Evolutionary conservation across 1,139 yeast species (phyloP).

Genomic region (Pneumocystis carinii): DNA sequence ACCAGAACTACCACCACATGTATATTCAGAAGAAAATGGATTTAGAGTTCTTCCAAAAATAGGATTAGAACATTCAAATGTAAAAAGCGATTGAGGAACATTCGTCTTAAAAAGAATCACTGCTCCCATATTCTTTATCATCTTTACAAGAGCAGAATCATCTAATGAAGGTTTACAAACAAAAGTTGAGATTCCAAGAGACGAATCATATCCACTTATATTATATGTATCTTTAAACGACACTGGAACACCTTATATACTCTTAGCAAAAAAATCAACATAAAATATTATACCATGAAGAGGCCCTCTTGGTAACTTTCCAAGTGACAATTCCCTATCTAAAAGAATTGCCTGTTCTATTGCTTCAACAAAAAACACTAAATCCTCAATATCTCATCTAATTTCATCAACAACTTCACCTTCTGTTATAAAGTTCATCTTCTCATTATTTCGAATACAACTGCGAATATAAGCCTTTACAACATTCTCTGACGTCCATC

Average conservation of each 20-base stretch:
- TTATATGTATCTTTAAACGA: conserved; percentile 43
- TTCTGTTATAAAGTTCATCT: not conserved
- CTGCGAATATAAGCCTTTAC: not conserved
- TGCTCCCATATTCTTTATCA: conserved; percentile 41
- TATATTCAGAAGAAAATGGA: conserved; percentile 30
- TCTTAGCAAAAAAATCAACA: not conserved
- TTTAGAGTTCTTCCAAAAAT: conserved; percentile 33
- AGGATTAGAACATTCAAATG: conserved; percentile 17
- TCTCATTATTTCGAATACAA: not conserved
- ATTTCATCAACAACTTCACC: not conserved
- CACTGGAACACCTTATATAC: conserved; percentile 60
- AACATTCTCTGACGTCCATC: not conserved
- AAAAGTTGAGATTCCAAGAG: conserved; percentile 36
- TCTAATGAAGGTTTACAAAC: conserved; percentile 23
- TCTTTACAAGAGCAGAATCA: conserved; percentile 26
- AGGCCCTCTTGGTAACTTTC: not conserved
- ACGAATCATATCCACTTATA: conserved; percentile 34
- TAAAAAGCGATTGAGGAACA: conserved; percentile 43
- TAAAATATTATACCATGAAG: not conserved
- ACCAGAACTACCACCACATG: conserved; percentile 48
- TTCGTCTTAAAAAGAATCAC: conserved; percentile 45
- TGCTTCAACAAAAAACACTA: not conserved
- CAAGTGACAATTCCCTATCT: not conserved
- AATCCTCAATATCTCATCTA: not conserved
- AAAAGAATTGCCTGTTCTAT: not conserved